Percentiles rank a stretch among this genome's conserved stretches.
These are phyloP conservation scores for Colletotrichum sp. DNA, from an alignment of 2,329 filamentous ascomycete species.

Conservation along the genomic window DNA sequence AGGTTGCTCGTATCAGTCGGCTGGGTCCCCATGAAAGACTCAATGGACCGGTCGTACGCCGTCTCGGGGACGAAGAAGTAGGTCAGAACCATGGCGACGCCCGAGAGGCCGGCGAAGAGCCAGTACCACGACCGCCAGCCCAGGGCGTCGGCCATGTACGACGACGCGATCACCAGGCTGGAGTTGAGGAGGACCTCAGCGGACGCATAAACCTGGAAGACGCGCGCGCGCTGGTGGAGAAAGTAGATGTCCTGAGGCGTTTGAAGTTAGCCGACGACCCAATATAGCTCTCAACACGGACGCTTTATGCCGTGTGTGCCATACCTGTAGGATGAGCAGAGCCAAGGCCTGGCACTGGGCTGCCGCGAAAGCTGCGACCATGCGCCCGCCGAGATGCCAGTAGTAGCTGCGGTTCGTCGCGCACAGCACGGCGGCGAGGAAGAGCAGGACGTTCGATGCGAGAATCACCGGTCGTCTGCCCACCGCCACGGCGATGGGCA, in stretches of 20 bases:
- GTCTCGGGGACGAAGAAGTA: constrained; percentile 18
- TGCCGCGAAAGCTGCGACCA: not conserved
- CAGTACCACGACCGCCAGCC: constrained; percentile 14
- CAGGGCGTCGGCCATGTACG: constrained; percentile 5
- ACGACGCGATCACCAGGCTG: not conserved
- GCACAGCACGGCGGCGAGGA: constrained; percentile 26
- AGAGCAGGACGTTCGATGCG: constrained; percentile 29
- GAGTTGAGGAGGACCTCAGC: constrained; percentile 8
- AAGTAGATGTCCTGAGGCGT: constrained; percentile 6
- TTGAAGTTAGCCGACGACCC: not conserved
- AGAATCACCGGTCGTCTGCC: constrained; percentile 36
- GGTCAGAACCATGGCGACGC: constrained; percentile 5
- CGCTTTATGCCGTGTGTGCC: not conserved
- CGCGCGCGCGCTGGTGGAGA: constrained; percentile 9
- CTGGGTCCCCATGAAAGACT: constrained; percentile 1
- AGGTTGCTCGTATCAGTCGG: not conserved
- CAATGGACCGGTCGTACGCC: constrained; percentile 3
- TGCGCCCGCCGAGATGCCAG: constrained; percentile 12
- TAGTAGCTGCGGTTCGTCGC: constrained; percentile 12
- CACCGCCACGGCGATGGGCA: constrained; percentile 36
- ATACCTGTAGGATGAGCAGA: constrained; percentile 5
- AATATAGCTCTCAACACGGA: not conserved
- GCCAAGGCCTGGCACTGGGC: constrained; percentile 8
- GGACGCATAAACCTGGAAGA: constrained; percentile 8
- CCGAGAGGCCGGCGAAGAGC: constrained; percentile 5